These are phyloP conservation scores for Eucalyptus marginata DNA, from an alignment of 345 rosid genomes.

Conservation along the genomic window DNA sequence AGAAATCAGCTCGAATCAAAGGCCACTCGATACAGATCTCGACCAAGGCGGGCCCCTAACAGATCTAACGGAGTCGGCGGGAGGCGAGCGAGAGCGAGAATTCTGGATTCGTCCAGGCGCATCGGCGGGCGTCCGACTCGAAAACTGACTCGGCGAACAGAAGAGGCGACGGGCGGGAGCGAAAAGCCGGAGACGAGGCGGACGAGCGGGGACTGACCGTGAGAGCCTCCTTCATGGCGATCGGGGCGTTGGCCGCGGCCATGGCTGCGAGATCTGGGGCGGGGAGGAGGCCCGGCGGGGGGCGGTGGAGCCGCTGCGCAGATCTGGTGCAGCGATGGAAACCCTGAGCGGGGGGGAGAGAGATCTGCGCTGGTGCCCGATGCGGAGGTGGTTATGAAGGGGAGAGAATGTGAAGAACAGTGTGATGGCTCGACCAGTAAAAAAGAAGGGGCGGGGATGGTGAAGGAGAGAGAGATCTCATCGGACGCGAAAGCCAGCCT, in stretches of 20 bases:
- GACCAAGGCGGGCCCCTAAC: background rate
- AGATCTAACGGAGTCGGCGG: background rate
- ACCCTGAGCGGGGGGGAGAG: background rate
- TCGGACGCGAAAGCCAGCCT: background rate
- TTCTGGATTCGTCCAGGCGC: background rate
- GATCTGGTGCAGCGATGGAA: background rate
- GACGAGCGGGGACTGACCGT: slow-evolving; percentile 3
- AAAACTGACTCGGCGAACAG: background rate
- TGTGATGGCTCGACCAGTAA: background rate
- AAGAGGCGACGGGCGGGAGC: background rate
- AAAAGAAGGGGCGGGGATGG: background rate
- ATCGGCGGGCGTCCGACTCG: background rate
- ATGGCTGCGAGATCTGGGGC: slow-evolving; percentile 4
- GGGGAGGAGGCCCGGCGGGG: background rate
- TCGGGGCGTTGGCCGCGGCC: slow-evolving; percentile 55
- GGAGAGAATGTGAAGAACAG: background rate
- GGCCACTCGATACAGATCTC: background rate
- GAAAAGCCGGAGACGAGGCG: background rate
- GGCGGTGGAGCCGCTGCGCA: background rate
- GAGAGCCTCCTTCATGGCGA: slow-evolving; percentile 37
- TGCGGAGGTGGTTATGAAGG: background rate
- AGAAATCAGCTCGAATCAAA: background rate
- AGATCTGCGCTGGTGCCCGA: background rate
- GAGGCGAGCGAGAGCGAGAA: background rate
- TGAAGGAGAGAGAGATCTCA: background rate